Conservation (phyloP, 805 yeast genomes). For the Candida silvicultrix region DNA sequence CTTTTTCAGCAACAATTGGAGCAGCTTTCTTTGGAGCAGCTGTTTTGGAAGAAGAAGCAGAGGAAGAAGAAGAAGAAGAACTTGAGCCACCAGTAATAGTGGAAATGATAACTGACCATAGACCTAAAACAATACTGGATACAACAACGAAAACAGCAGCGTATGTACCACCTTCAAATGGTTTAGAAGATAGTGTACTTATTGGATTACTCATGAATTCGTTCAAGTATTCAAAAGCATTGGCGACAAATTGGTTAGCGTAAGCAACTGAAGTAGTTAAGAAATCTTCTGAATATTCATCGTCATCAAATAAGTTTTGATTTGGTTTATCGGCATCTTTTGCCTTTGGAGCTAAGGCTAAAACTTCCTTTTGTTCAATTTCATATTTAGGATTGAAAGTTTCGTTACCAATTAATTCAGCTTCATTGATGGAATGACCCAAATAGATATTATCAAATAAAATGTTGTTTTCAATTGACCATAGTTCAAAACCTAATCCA, state of each 20-base stretch:
- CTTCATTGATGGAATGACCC: slow-evolving; percentile 81
- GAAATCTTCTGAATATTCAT: slow-evolving; percentile 8
- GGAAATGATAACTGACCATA: slow-evolving; percentile 28
- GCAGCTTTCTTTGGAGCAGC: slow-evolving; percentile 1
- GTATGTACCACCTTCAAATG: slow-evolving; percentile 44
- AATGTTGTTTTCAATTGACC: slow-evolving; percentile 77
- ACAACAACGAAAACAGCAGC: slow-evolving; percentile 33
- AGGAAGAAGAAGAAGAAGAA: neutral
- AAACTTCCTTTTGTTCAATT: slow-evolving; percentile 40
- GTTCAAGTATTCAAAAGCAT: slow-evolving; percentile 27
- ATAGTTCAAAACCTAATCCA: slow-evolving; percentile 81
- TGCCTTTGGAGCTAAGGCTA: slow-evolving; percentile 35
- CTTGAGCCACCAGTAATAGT: slow-evolving; percentile 19
- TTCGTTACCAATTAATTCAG: slow-evolving; percentile 73
- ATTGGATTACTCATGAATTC: slow-evolving; percentile 41
- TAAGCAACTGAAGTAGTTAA: slow-evolving; percentile 15
- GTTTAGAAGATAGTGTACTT: slow-evolving; percentile 35
- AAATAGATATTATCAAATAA: slow-evolving; percentile 79
- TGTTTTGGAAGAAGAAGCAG: neutral
- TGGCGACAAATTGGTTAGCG: slow-evolving; percentile 13
- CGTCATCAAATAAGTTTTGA: neutral
- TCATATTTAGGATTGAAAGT: slow-evolving; percentile 56
- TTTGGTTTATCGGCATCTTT: slow-evolving; percentile 36
- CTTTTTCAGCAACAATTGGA: slow-evolving; percentile 1
- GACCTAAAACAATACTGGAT: slow-evolving; percentile 37